Base-by-base conservation (phyloP, 2,329 filamentous ascomycete species). In the Beauveria scarabaeidicola region DNA sequence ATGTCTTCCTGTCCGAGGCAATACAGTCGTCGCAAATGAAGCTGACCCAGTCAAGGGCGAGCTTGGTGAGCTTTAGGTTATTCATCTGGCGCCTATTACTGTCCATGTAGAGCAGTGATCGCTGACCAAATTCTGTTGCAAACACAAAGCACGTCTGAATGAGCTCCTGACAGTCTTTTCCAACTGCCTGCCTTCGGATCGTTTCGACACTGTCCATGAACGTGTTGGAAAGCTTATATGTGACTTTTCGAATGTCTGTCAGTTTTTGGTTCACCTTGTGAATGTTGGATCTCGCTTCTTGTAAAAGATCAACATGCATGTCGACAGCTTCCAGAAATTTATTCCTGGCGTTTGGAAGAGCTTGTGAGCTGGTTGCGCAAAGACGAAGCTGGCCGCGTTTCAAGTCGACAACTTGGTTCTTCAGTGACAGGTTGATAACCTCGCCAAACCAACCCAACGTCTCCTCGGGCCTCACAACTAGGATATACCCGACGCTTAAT, bases 151-250 rank as follows among this genome's bases (percentile, higher is more conserved):
- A 99, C 5, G 91, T 96, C 73, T 99, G 94, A 64, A 99, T 94
- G 32, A 99, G 83, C 69, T 99, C 94, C 67, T 96, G 91, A 70
- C 93, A 96, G 64, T 94, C 88, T 64, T 93, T 83, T 9, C 88
- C 90, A 19, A 19, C 17, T 1, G 91, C 91, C 73, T 99, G 93
- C 65, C 86, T 86, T 64, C 91, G 84, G 64, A 99, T 94, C 63
- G 90, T 91, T 70, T 96, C 91, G 48, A 99, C 94, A 70, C 91
- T 97, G 73, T 97, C 93, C 91, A 99, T 97, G 74, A 99, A 97
- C 7, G 91, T 91, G 74, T 97, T 97, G 55, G 91, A 96, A 47
- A 99, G 81, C 73, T 96, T 96, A 78, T 95, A 97, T 3, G 93
- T 91, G 2, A 95, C 95, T 71, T 92, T 91, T 67, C 95, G 92